Base-by-base conservation (phyloP, 202 grass and related monocot genomes). In the Setaria viridis region DNA sequence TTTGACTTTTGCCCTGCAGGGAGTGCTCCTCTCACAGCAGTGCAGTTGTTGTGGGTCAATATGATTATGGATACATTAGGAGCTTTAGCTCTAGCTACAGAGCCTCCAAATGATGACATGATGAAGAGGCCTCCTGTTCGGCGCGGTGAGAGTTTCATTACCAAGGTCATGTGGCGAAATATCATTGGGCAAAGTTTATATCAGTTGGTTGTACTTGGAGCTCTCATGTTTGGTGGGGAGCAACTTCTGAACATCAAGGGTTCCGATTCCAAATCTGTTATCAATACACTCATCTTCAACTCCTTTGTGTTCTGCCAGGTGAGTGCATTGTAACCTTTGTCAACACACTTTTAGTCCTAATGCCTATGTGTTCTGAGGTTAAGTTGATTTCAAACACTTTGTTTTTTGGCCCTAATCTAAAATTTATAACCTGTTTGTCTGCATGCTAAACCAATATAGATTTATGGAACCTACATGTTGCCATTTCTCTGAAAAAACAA, bases 1-100 rank as follows among this genome's bases (percentile, higher is more conserved):
- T 86, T 25, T 62, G 13, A 37, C 37, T 78, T 48, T 73, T 68
- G 47, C 57, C 32, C 87, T 68, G 11, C 83, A 98, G 95, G 95
- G 43, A 88, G 67, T 37, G 88, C 93, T 76, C 95, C 95, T 69
- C 89, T 98, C 13, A 98, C 95, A 46, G 95, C 95, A 32, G 95
- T 98, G 49, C 93, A 98, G 85, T 65, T 98, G 60, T 87, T 98
- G 87, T 98, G 95, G 95, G 95, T 95, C 19, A 98, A 98, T 90
- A 95, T 98, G 95, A 98, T 98, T 70, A 98, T 98, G 95, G 95
- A 98, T 74, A 98, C 95, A 84, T 79, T 95, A n/a, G 93, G 95
- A 81, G 95, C 95, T 76, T 87, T 98, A 87, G 95, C 95, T 47
- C 85, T 95, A 10, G 95, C 95, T 81, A 98, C 95, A 46, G 93